These are phyloP conservation scores for Mycena galopus DNA, from an alignment of 768 basidiomycete species.

Conservation along the genomic window DNA sequence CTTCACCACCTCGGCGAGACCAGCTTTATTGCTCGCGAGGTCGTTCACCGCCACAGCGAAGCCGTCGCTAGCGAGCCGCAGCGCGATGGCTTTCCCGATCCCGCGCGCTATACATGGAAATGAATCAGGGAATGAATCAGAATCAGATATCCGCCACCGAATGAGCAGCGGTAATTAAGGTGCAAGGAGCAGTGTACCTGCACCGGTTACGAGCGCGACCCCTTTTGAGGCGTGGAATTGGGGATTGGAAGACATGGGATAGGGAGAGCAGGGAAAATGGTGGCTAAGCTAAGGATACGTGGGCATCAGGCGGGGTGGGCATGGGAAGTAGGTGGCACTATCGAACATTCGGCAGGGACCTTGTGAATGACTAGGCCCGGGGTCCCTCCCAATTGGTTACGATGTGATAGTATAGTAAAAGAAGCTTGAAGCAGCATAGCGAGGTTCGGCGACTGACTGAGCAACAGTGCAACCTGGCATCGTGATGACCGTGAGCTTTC, in stretches of 20 bases:
- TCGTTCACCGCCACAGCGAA: slow-evolving; percentile 55
- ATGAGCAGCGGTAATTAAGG: neutral
- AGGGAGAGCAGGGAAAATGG: neutral
- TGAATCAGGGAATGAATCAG: neutral
- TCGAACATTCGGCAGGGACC: neutral
- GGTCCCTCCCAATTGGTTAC: neutral
- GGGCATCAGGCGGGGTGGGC: neutral
- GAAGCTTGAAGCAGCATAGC: too few species aligned
- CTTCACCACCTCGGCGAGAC: slow-evolving; percentile 33
- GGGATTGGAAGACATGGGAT: slow-evolving; percentile 5
- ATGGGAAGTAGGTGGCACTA: slow-evolving; percentile 4
- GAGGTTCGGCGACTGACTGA: too few species aligned
- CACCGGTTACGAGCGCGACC: slow-evolving; percentile 28
- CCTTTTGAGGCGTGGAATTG: neutral
- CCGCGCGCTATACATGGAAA: slow-evolving; percentile 44
- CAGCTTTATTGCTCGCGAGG: slow-evolving; percentile 26
- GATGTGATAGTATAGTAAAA: neutral
- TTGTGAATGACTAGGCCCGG: neutral
- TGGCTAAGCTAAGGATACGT: neutral
- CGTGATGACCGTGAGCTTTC: too few species aligned
- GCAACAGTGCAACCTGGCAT: too few species aligned
- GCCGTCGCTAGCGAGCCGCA: slow-evolving; percentile 55
- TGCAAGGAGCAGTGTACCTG: slow-evolving; percentile 6
- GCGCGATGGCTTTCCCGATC: slow-evolving; percentile 56
- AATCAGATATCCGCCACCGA: too few species aligned